Percentiles rank a stretch among this genome's conserved stretches.
Evolutionary conservation across 768 basidiomycete genomes (phyloP).

Genomic region (Kwoniella botswanensis): DNA sequence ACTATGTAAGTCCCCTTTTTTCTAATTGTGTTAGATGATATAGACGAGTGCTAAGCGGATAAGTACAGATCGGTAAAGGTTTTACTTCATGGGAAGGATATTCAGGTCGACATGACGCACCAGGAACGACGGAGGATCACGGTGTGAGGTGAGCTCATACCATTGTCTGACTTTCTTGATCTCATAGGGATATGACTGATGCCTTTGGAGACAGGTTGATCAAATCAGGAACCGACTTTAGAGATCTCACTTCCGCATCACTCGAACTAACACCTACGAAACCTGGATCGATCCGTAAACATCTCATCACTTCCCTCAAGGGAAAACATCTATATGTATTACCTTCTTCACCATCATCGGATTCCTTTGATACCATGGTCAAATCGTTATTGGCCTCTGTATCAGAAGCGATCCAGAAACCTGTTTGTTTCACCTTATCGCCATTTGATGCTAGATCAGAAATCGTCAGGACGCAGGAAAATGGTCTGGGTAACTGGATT

Average conservation of each 20-base stretch:
- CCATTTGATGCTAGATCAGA: constrained; percentile 75
- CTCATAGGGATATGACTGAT: no score
- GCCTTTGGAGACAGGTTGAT: constrained; percentile 57
- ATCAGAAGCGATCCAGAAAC: constrained; percentile 70
- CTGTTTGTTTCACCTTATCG: constrained; percentile 73
- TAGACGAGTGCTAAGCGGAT: constrained; percentile 1
- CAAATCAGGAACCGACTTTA: constrained; percentile 89
- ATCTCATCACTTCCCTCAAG: constrained; percentile 64
- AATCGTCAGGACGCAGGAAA: constrained; percentile 76
- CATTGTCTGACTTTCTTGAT: not conserved
- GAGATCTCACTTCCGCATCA: constrained; percentile 76
- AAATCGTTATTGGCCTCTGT: constrained; percentile 72
- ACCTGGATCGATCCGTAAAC: constrained; percentile 68
- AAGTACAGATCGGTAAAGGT: constrained; percentile 51
- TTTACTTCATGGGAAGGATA: constrained; percentile 53
- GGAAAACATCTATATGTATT: constrained; percentile 72
- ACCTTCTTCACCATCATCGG: constrained; percentile 67
- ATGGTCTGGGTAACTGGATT: constrained; percentile 70
- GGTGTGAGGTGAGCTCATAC: constrained; percentile 35
- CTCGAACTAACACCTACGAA: constrained; percentile 70
- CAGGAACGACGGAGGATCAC: constrained; percentile 47
- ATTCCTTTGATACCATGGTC: constrained; percentile 66
- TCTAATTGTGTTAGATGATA: no score
- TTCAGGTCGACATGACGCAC: constrained; percentile 39
- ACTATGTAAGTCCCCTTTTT: constrained; percentile 14